Evolutionary conservation across 805 yeast species (phyloP).

Genomic region (Candida dajiaensis): DNA sequence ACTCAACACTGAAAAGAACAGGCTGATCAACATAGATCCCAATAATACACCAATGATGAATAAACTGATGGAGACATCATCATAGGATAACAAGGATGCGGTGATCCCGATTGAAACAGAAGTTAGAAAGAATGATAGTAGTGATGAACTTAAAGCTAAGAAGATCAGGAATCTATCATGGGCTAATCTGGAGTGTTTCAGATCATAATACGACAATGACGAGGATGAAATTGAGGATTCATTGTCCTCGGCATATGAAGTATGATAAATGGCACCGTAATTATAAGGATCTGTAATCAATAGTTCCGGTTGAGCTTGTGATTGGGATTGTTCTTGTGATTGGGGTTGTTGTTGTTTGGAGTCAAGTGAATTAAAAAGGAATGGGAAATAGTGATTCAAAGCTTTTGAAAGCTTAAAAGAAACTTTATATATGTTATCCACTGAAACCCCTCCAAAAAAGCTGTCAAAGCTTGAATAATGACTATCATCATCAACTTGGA

Average conservation of each 20-base stretch:
- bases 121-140: constrained; percentile 35
- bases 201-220: background rate
- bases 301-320: background rate
- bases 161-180: constrained; percentile 40
- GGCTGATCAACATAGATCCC: constrained; percentile 36
- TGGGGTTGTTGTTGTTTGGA: background rate
- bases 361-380: constrained; percentile 11
- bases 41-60: constrained; percentile 29
- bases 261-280: background rate
- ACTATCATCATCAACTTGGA: constrained; percentile 29
- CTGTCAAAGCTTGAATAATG: constrained; percentile 5
- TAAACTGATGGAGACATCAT: constrained; percentile 18
- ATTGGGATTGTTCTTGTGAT: background rate
- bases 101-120: constrained; percentile 40
- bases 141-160: constrained; percentile 35
- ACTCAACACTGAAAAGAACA: constrained; percentile 37
- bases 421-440: constrained; percentile 25
- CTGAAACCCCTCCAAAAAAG: constrained; percentile 15
- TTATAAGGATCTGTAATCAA: background rate
- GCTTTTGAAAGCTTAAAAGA: constrained; percentile 9
- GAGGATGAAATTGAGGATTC: constrained; percentile 13
- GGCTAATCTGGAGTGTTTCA: constrained; percentile 11
- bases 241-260: constrained; percentile 5
- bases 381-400: constrained; percentile 14
- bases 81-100: constrained; percentile 22